Conservation (phyloP, 257 asterid genomes). For the Prunella vulgaris region DNA sequence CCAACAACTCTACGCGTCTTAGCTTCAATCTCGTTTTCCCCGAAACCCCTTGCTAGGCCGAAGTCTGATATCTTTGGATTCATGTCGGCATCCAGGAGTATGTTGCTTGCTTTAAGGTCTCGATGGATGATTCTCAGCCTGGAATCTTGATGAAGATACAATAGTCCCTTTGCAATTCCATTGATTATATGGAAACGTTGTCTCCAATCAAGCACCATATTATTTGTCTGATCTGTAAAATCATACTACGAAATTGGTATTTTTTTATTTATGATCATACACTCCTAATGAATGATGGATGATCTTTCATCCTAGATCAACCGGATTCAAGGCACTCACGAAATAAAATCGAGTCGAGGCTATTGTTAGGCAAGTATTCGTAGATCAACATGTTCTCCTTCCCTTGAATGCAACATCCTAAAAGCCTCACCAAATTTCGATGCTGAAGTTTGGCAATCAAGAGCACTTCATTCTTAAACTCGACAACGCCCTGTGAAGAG, state of each 20-base stretch:
- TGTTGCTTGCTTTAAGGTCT: slow-evolving; percentile 12
- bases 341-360: slow-evolving; percentile 10
- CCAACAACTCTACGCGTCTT: slow-evolving; percentile 1
- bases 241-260: neutral
- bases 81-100: slow-evolving; percentile 2
- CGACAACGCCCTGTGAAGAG: slow-evolving; percentile 9
- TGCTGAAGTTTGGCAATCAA: slow-evolving; percentile 10
- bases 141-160: slow-evolving; percentile 13
- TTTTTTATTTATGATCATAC: no score
- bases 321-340: neutral
- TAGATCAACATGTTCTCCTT: slow-evolving; percentile 13
- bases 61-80: slow-evolving; percentile 11
- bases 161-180: slow-evolving; percentile 5
- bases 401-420: slow-evolving; percentile 16
- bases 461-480: slow-evolving; percentile 1
- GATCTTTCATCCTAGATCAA: no score
- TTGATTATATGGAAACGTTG: slow-evolving; percentile 5
- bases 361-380: slow-evolving; percentile 10
- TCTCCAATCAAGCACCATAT: neutral
- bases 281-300: neutral
- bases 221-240: neutral
- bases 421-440: slow-evolving; percentile 13
- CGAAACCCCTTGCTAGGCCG: neutral
- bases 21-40: neutral
- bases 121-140: slow-evolving; percentile 11